Evolutionary conservation across 139 green algal species (phyloP), one percentile per base, ranked within the genome.

Genomic region (Choricystis sp.): DNA sequence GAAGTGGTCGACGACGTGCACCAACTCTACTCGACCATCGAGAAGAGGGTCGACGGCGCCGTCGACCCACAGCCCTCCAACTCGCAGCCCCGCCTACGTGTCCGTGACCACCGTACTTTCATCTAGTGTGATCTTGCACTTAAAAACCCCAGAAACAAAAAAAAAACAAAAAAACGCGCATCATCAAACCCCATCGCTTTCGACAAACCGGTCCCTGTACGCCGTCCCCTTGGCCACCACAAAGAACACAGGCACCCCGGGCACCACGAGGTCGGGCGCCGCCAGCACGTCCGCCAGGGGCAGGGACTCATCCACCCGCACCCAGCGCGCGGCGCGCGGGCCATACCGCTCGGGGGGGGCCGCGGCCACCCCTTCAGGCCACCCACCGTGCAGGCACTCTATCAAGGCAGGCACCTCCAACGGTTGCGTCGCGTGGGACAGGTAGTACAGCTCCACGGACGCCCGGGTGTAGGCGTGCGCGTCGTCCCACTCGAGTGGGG

Each of bases 361-460:
- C 52, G 69, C 71, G 26, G 86, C 66, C 19, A 61, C 21, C 27
- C 67, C 70, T n/a, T 74, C 68, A 2, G 85, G 82, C 81, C 80
- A 94, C 29, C 78, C 59, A 4, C 83, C 81, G 61, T 84, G 74
- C 74, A 89, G 63, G 1, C 71, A 79, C 72, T 85, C 75, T 57
- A 70, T 65, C 22, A 90, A 55, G n/a, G 74, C 40, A 1, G 78
- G 67, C 25, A 61, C 4, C 23, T 1, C 21, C 1, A 84, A 67
- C 16, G 73, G 74, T 24, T 58, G 75, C 19, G 76, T 83, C 20
- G 79, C 75, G 63, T 88, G 65, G 0, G 74, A 77, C 23, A 92
- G 67, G 75, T 91, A 96, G 60, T 94, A 96, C 5, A 95, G 56
- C 79, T 96, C 77, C 19, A 96, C 64, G 0, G 59, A 67, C 23